These are phyloP conservation scores for Jamesozyma jinghongensis DNA, from an alignment of 805 yeast genomes.

Conservation along the genomic window DNA sequence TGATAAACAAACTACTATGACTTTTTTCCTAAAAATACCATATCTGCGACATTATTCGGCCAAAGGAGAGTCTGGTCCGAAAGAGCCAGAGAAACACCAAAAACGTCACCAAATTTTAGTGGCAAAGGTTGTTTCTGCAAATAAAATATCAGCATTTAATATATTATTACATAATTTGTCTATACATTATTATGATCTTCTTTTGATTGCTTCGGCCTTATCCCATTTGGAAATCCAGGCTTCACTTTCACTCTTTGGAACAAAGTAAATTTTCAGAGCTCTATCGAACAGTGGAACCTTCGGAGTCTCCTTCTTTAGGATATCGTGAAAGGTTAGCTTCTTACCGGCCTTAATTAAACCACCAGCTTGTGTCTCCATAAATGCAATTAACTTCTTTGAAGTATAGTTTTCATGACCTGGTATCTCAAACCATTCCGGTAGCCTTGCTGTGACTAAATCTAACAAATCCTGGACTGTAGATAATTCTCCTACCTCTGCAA, in stretches of 20 bases:
- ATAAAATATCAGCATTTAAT: neutral
- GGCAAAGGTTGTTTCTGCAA: too few relatives aligned
- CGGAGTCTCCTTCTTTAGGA: slow-evolving; percentile 53
- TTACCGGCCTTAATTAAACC: slow-evolving; percentile 83
- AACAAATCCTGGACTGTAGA: slow-evolving; percentile 57
- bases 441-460: slow-evolving; percentile 52
- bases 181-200: slow-evolving; percentile 22
- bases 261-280: slow-evolving; percentile 61
- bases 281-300: slow-evolving; percentile 70
- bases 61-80: too few relatives aligned
- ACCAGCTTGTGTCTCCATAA: slow-evolving; percentile 73
- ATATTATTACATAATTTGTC: neutral
- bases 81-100: too few relatives aligned
- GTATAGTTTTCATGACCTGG: slow-evolving; percentile 54
- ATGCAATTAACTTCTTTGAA: slow-evolving; percentile 54
- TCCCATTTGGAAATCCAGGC: slow-evolving; percentile 64
- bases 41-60: too few relatives aligned
- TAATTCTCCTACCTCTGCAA: slow-evolving; percentile 66
- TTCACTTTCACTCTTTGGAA: slow-evolving; percentile 60
- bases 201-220: slow-evolving; percentile 48
- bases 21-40: too few relatives aligned
- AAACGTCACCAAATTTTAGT: too few relatives aligned
- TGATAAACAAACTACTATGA: too few relatives aligned
- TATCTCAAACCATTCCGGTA: slow-evolving; percentile 54
- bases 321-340: slow-evolving; percentile 55